Conservation (phyloP, 257 asterid genomes). For the Ilex aquifolium region DNA sequence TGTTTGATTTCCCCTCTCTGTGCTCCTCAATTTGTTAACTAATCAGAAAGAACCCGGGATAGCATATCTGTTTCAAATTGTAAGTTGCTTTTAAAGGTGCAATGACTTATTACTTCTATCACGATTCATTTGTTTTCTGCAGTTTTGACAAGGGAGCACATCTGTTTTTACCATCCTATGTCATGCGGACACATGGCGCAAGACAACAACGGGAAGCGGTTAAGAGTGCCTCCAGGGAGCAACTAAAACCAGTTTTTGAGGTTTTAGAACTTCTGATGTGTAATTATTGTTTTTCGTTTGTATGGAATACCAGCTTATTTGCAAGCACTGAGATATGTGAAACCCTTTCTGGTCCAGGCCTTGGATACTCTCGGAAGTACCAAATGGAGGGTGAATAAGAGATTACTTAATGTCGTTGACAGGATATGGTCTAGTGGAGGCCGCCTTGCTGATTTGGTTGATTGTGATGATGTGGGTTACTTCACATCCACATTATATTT, state of each 20-base stretch:
- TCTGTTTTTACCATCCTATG: constrained; percentile 74
- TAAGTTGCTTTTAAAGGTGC: constrained; percentile 4
- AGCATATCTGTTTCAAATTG: too few species aligned
- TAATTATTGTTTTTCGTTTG: too few species aligned
- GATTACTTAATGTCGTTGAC: constrained; percentile 69
- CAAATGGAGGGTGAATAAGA: constrained; percentile 89
- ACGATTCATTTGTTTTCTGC: constrained; percentile 14
- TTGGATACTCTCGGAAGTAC: constrained; percentile 92
- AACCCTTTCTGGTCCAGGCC: constrained; percentile 46
- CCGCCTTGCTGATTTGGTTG: constrained; percentile 72
- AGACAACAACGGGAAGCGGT: constrained; percentile 85
- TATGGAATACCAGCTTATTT: too few species aligned
- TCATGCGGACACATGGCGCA: constrained; percentile 97
- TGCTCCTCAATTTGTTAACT: too few species aligned
- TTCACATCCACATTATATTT: constrained; percentile 9
- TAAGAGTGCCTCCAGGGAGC: constrained; percentile 57
- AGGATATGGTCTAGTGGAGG: constrained; percentile 96
- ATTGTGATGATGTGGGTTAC: constrained; percentile 73
- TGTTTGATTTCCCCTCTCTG: background rate
- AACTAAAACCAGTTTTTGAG: constrained; percentile 74
- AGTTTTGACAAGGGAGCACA: constrained; percentile 95
- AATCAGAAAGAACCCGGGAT: too few species aligned
- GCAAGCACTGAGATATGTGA: constrained; percentile 5
- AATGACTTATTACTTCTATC: constrained; percentile 6
- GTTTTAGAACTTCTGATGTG: constrained; percentile 30